phyloP scores from a whole-genome alignment of 1,284 basidiomycete species.

The Thecaphora frezii region DNA sequence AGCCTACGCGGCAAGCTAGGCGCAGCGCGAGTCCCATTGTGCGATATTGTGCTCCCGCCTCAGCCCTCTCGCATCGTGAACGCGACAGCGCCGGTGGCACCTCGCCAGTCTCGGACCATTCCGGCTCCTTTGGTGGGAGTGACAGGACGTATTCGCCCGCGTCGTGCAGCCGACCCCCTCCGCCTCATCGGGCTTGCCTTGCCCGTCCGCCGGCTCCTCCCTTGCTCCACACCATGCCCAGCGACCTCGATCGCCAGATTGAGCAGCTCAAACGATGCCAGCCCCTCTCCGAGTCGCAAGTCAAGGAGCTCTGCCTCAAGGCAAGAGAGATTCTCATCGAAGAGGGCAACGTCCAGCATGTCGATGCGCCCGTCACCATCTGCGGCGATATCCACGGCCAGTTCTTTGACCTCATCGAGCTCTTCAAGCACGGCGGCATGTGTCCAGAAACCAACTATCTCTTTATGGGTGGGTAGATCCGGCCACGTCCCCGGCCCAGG shows the following conservation, averaged over 20 bases:
- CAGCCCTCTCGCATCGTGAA: too few species aligned
- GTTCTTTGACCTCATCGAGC: constrained; percentile 95
- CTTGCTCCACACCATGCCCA: constrained; percentile 32
- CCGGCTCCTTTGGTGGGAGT: too few species aligned
- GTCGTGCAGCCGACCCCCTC: too few species aligned
- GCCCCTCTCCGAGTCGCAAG: constrained; percentile 49
- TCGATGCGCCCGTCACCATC: constrained; percentile 95
- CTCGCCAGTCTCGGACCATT: too few species aligned
- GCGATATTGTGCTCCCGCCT: too few species aligned
- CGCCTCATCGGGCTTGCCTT: too few species aligned
- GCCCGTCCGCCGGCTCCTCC: too few species aligned
- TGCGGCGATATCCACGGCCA: constrained; percentile 99
- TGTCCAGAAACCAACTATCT: constrained; percentile 97
- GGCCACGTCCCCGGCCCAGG: too few species aligned
- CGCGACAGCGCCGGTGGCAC: too few species aligned
- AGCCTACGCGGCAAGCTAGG: too few species aligned
- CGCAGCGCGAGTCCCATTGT: too few species aligned
- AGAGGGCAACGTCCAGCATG: constrained; percentile 93
- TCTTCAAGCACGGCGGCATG: constrained; percentile 91
- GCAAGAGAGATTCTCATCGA: constrained; percentile 91
- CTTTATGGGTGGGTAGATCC: constrained; percentile 80
- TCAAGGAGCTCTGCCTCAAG: constrained; percentile 75
- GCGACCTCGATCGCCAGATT: constrained; percentile 50
- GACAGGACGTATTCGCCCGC: too few species aligned
- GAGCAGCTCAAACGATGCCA: constrained; percentile 52